Evolutionary conservation across 2,329 filamentous ascomycete species (phyloP), one percentile per base, ranked within the genome.

Genomic region (Aspergillus sp.): DNA sequence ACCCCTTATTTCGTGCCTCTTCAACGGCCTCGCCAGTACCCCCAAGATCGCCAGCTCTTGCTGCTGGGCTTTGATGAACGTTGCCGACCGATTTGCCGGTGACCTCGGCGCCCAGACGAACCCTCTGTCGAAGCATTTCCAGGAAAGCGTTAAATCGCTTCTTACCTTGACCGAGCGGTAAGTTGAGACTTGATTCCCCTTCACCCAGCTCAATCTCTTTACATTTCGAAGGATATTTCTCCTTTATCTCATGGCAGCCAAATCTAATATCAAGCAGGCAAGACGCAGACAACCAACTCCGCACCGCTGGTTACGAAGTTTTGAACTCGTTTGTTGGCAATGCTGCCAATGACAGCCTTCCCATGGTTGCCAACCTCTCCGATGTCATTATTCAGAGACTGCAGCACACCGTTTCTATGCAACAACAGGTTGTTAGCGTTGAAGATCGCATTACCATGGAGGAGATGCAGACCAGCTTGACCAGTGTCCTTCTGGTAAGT

Each of bases 21-120:
- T 99, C 81, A 87, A 88, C 67, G 95, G 94, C 54, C 84, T 99
- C 60, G 87, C 91, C 60, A 94, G 90, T 80, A 95, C 90, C 75
- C 90, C 92, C 61, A 97, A 96, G 85, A 99, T 99, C 88, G 95
- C 94, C 32, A 88, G 92, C 57, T 99, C 95, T 31, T 98, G 95
- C 87, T 99, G 95, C 81, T 97, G 96, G 95, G 93, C 95, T 32
- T 81, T 99, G 67, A 98, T 99, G 91, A 99, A 98, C 79, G 81
- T 99, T 73, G 94, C 95, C 11, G 95, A 99, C 74, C 90, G 93
- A 62, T 99, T 98, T 74, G 91, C 92, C 31, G 92, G 92, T 59
- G 93, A 97, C 57, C 84, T 88, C 57, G 91, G 91, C 53, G 89
- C 88, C 61, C 82, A 89, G 69, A 83, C 83, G 52, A 99, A 98